Base-by-base conservation (phyloP, 805 yeast species). In the Nakazawaea ernobii region DNA sequence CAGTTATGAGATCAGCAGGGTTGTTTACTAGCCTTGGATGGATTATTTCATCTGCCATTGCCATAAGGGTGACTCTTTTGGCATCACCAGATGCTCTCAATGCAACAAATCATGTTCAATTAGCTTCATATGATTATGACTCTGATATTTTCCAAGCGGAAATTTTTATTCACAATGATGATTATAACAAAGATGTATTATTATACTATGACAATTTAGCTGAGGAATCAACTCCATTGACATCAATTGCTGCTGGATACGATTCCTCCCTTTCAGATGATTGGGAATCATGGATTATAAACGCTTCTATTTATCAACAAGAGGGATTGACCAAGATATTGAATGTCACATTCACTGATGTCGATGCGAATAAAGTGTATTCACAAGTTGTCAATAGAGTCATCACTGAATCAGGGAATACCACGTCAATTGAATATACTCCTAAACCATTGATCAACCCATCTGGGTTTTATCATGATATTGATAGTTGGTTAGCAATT, bases 201-300 rank as follows among this genome's bases (percentile, higher is more conserved):
- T 35, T 43, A n/a, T 35, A 43, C 35, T 43, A 43, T 15, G 40
- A 28, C 7, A 35, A 43, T 17, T 26, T 27, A 13, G 46, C 35
- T 35, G 40, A 35, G 3, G 46, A 35, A 11, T 43, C 46, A 14
- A 35, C 40, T 10, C 40, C 46, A 35, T 43, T 43, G 40, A 43
- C 46, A 3, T 35, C 46, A 8, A 26, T 43, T 26, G 33, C 46
- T 14, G 46, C 46, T 27, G 46, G 46, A 27, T 43, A 43, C 30
- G 9, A 5, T 15, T 4, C 26, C 11, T 43, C 46, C 7, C 35
- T 43, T 24, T 20, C 15, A 2, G 26, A 43, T 27, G 35, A 43
- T 35, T 43, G 46, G 46, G 46, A 43, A 35, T 28, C 35, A 26
- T 43, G 46, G 46, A 43, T 26, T 17, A 35, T 43, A 20, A 9